These are phyloP conservation scores for Trichosporon sp. DNA, from an alignment of 1,284 basidiomycete species.

Conservation along the genomic window DNA sequence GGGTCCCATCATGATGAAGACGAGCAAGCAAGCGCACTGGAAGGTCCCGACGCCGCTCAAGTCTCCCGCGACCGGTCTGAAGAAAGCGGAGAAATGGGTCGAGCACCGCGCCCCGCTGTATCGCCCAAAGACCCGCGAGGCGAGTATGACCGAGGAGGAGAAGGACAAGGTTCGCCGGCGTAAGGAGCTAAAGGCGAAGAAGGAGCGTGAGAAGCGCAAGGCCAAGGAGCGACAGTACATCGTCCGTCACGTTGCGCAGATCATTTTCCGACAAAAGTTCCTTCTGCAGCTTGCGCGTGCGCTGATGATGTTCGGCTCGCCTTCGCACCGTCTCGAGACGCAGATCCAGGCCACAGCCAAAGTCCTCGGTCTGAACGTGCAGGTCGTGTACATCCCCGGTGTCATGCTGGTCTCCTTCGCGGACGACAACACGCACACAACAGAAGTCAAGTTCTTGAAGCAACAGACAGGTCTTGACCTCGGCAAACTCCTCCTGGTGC, in stretches of 20 bases:
- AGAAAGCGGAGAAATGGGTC: slow-evolving; percentile 50
- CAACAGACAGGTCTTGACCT: slow-evolving; percentile 75
- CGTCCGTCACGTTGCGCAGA: slow-evolving; percentile 84
- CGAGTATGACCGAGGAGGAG: slow-evolving; percentile 53
- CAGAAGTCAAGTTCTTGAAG: slow-evolving; percentile 80
- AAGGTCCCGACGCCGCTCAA: slow-evolving; percentile 31
- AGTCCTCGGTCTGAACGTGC: slow-evolving; percentile 80
- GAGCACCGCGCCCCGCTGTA: slow-evolving; percentile 22
- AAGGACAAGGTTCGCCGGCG: slow-evolving; percentile 40
- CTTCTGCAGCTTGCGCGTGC: slow-evolving; percentile 83
- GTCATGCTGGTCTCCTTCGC: slow-evolving; percentile 80
- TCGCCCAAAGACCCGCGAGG: background rate
- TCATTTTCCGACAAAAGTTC: slow-evolving; percentile 85
- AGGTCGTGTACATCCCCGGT: slow-evolving; percentile 84
- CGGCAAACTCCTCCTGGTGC: slow-evolving; percentile 74
- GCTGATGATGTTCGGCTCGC: slow-evolving; percentile 94
- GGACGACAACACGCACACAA: slow-evolving; percentile 79
- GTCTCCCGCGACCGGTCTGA: slow-evolving; percentile 37
- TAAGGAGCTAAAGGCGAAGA: slow-evolving; percentile 47
- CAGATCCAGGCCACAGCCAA: slow-evolving; percentile 83
- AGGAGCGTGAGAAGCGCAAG: slow-evolving; percentile 62
- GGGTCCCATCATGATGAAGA: slow-evolving; percentile 34
- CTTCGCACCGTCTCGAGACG: slow-evolving; percentile 82
- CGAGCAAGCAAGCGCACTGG: slow-evolving; percentile 32
- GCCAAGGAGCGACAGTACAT: slow-evolving; percentile 70